Conservation (phyloP, 2,329 filamentous ascomycete genomes). For the Exophiala dermatitidis region DNA sequence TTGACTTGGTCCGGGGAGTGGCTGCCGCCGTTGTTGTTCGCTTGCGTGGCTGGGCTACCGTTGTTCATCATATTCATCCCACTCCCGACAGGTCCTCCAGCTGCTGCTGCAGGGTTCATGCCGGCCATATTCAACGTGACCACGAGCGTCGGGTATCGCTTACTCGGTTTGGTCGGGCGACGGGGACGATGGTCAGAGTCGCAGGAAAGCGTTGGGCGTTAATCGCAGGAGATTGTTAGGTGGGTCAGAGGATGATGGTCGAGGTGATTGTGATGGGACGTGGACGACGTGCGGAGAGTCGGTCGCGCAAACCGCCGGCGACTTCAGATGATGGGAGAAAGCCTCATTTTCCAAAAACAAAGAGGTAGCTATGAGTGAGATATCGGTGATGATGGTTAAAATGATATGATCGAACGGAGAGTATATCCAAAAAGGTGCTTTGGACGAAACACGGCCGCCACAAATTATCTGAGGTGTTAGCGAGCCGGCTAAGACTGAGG, state of each 20-base stretch:
- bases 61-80: slow-evolving; percentile 47
- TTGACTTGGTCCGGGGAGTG: slow-evolving; percentile 30
- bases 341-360: slow-evolving; percentile 17
- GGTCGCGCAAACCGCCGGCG: slow-evolving; percentile 25
- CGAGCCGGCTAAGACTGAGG: slow-evolving; percentile 12
- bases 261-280: slow-evolving; percentile 5
- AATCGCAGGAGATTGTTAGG: slow-evolving; percentile 13
- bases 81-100: slow-evolving; percentile 51
- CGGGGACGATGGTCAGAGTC: not conserved
- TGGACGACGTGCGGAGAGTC: slow-evolving; percentile 15
- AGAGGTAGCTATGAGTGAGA: not conserved
- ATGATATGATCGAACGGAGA: slow-evolving; percentile 7
- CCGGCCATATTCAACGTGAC: slow-evolving; percentile 48
- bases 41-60: slow-evolving; percentile 37
- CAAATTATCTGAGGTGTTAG: slow-evolving; percentile 19
- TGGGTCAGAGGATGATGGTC: slow-evolving; percentile 11
- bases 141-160: slow-evolving; percentile 1
- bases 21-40: slow-evolving; percentile 36
- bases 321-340: slow-evolving; percentile 19
- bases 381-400: slow-evolving; percentile 7
- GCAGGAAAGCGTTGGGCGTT: slow-evolving; percentile 5
- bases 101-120: slow-evolving; percentile 45
- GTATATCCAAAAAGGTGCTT: slow-evolving; percentile 2
- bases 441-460: slow-evolving; percentile 23
- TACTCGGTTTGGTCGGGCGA: not conserved